A percentile compares a stretch with the other conserved stretches of the same genome.
Evolutionary conservation across 768 basidiomycete genomes (phyloP).

Genomic region (Rhizopogon sp.): DNA sequence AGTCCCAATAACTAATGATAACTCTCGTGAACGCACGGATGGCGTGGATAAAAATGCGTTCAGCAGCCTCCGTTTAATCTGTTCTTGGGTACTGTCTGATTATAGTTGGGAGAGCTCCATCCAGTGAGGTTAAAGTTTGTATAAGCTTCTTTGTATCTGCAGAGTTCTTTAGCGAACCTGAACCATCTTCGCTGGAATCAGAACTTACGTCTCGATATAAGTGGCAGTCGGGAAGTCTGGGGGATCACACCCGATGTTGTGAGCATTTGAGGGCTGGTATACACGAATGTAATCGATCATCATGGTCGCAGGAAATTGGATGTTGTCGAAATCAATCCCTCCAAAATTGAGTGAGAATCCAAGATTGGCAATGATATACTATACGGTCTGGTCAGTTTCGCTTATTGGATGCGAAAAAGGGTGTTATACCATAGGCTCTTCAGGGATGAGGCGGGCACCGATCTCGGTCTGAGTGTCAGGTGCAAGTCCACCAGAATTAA

Average conservation of each 20-base stretch:
- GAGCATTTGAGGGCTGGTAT: slow-evolving; percentile 46
- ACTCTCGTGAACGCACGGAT: background rate
- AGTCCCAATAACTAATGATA: background rate
- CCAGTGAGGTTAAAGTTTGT: slow-evolving; percentile 39
- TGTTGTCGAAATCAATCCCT: slow-evolving; percentile 49
- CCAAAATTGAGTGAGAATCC: slow-evolving; percentile 71
- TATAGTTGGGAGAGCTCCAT: slow-evolving; percentile 36
- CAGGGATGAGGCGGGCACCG: slow-evolving; percentile 50
- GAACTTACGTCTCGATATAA: slow-evolving; percentile 70
- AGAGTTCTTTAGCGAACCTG: background rate
- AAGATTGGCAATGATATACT: slow-evolving; percentile 70
- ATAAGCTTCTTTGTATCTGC: slow-evolving; percentile 40
- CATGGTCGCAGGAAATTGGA: slow-evolving; percentile 59
- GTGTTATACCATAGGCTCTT: slow-evolving; percentile 62
- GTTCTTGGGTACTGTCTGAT: slow-evolving; percentile 60
- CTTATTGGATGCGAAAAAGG: background rate
- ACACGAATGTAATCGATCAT: slow-evolving; percentile 80
- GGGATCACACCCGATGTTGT: slow-evolving; percentile 68
- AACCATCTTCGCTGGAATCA: background rate
- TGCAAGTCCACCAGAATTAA: slow-evolving; percentile 43
- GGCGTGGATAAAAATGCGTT: background rate
- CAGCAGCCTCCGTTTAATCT: slow-evolving; percentile 27
- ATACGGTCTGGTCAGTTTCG: background rate
- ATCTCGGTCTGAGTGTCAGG: slow-evolving; percentile 51
- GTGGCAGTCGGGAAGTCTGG: slow-evolving; percentile 62